Evolutionary conservation across 2,329 filamentous ascomycete species (phyloP), one percentile per base, ranked within the genome.

Genomic region (Fusarium luffae): DNA sequence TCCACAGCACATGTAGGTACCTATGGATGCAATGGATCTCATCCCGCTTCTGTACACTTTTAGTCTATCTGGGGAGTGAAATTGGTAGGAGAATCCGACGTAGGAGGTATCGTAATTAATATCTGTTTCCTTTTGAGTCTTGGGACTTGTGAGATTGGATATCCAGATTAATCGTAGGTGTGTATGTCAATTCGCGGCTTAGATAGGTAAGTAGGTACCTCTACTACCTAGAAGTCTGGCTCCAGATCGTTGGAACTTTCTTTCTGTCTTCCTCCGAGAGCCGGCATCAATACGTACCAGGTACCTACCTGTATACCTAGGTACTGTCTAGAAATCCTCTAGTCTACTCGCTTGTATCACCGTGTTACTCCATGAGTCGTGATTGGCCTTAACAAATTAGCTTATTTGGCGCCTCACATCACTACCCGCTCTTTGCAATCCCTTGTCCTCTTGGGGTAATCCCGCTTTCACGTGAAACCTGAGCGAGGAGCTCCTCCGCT

Each of bases 231-330:
- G 16, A 18, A 18, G 32, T 34, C 32, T 34, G 32, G 16, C 34
- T 40, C 50, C n/a, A 46, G 50, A 52, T 66, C 30, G 54, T 57
- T 37, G 34, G 9, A 25, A 40, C 23, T 13, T 51, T 40, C 32
- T 40, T 41, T 41, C 25, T 37, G 30, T 27, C 59, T 69, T 66
- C 50, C 56, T 55, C 66, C 64, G 68, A 56, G 66, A 64, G 49
- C 71, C 71, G 67, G 69, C 63, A 74, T 72, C 71, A 71, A 66
- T 50, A 51, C 32, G 42, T 34, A 14, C 25, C 9, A 27, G 25
- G 25, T 27, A 9, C 25, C 25, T 32, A 34, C 14, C 14, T 8
- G 21, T 23, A 23, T 18, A 32, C 4, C 9, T n/a, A n/a, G n/a
- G n/a, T n/a, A 10, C 34, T 18, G 46, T 21, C 16, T 62, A 21